These are phyloP conservation scores for Raffaelea arxii DNA, from an alignment of 2,329 filamentous ascomycete species.

Conservation along the genomic window DNA sequence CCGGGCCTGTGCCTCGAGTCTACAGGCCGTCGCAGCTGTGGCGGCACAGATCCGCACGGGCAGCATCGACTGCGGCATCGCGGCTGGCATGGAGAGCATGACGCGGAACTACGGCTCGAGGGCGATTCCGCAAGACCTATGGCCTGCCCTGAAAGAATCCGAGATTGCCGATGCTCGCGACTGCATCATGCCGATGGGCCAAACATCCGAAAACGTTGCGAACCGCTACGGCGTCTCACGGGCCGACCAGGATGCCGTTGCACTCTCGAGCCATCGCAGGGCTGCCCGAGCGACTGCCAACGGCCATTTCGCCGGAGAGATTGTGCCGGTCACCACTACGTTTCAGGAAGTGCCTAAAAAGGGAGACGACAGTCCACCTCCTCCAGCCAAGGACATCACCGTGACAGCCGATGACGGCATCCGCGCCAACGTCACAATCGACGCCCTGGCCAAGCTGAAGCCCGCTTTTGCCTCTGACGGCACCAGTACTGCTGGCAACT, in stretches of 20 bases:
- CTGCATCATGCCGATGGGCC: slow-evolving; percentile 90
- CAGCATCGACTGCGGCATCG: slow-evolving; percentile 64
- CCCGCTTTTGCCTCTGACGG: slow-evolving; percentile 73
- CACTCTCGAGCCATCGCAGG: slow-evolving; percentile 62
- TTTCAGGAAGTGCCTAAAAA: slow-evolving; percentile 55
- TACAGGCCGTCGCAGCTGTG: slow-evolving; percentile 67
- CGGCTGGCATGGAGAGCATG: slow-evolving; percentile 94
- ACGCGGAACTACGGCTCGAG: slow-evolving; percentile 76
- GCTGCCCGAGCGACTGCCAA: slow-evolving; percentile 59
- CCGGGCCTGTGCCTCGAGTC: slow-evolving; percentile 70
- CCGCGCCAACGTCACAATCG: slow-evolving; percentile 53
- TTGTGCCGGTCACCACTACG: slow-evolving; percentile 66
- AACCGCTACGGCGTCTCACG: slow-evolving; percentile 62
- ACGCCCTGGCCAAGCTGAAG: slow-evolving; percentile 70
- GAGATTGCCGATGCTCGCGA: slow-evolving; percentile 62
- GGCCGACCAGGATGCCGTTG: slow-evolving; percentile 74
- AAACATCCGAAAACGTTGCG: slow-evolving; percentile 85
- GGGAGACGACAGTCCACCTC: slow-evolving; percentile 36
- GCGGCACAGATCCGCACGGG: slow-evolving; percentile 68
- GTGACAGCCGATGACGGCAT: slow-evolving; percentile 79
- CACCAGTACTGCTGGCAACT: too few species aligned
- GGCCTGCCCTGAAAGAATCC: slow-evolving; percentile 61
- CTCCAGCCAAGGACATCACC: slow-evolving; percentile 45
- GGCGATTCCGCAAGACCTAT: slow-evolving; percentile 76
- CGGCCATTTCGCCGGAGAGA: slow-evolving; percentile 76